phyloP scores from a whole-genome alignment of 805 yeast genomes.

The Lachancea cidri region DNA sequence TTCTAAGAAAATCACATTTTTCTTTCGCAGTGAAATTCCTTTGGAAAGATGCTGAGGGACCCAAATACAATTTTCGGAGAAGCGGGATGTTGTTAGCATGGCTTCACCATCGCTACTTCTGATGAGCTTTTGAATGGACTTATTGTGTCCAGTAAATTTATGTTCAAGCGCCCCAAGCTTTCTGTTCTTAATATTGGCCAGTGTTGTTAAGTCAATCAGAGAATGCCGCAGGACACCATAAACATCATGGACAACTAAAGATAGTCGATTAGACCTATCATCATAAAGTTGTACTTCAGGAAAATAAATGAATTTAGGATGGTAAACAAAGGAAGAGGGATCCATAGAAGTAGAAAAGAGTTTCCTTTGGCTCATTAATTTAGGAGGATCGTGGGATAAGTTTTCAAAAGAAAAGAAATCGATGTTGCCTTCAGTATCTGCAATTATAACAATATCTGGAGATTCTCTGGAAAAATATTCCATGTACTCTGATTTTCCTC shows the following conservation, averaged over 20 bases:
- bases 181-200: slow-evolving; percentile 15
- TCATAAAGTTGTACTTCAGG: slow-evolving; percentile 32
- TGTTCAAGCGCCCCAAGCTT: slow-evolving; percentile 36
- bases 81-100: slow-evolving; percentile 54
- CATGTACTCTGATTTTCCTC: slow-evolving; percentile 17
- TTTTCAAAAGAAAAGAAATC: slow-evolving; percentile 46
- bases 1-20: slow-evolving; percentile 41
- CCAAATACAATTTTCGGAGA: slow-evolving; percentile 56
- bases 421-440: slow-evolving; percentile 38
- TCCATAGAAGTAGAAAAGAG: slow-evolving; percentile 28
- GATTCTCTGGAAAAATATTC: slow-evolving; percentile 25
- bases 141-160: slow-evolving; percentile 80
- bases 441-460: slow-evolving; percentile 40
- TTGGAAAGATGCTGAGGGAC: slow-evolving; percentile 34
- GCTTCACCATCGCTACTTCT: slow-evolving; percentile 66
- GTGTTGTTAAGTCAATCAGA: slow-evolving; percentile 21
- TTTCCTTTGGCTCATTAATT: slow-evolving; percentile 39
- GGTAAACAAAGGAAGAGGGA: slow-evolving; percentile 24
- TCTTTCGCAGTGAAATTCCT: slow-evolving; percentile 34
- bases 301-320: slow-evolving; percentile 34
- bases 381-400: slow-evolving; percentile 51
- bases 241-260: slow-evolving; percentile 44
- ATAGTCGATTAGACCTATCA: slow-evolving; percentile 28
- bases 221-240: slow-evolving; percentile 36
- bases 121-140: slow-evolving; percentile 62